Conservation (phyloP, 2,329 filamentous ascomycete species). For the Colletotrichum sp. region DNA sequence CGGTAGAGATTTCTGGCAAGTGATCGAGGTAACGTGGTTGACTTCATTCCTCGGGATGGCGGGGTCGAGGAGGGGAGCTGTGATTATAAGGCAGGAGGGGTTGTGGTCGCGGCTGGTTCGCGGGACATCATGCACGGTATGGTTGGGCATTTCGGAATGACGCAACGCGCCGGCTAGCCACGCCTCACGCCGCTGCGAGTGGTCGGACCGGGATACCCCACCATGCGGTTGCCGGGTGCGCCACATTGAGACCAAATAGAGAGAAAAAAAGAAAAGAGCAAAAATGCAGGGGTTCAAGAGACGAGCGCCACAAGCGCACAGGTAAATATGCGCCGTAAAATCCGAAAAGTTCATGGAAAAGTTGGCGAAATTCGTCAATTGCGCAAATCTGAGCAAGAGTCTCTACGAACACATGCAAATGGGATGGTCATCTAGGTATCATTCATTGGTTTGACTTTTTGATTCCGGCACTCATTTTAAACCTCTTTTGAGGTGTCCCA, state of each 20-base stretch:
- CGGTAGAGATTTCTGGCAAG: not conserved
- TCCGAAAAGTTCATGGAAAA: not conserved
- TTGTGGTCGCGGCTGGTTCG: not conserved
- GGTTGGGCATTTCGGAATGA: slow-evolving; percentile 5
- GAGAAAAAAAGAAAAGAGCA: not conserved
- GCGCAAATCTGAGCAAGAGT: not conserved
- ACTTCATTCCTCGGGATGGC: not conserved
- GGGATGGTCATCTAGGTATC: slow-evolving; percentile 20
- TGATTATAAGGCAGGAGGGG: not conserved
- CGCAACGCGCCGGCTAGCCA: slow-evolving; percentile 14
- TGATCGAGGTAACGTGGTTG: not conserved
- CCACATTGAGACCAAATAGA: not conserved
- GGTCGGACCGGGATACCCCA: not conserved
- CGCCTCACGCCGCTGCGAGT: not conserved
- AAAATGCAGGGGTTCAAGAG: not conserved
- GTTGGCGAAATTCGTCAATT: not conserved
- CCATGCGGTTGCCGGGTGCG: not conserved
- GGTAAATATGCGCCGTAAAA: not conserved
- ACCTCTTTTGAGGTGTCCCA: slow-evolving; percentile 20
- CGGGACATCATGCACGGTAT: slow-evolving; percentile 4
- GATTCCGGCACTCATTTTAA: slow-evolving; percentile 24
- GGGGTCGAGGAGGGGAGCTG: not conserved
- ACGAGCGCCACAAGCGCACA: not conserved
- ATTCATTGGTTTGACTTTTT: slow-evolving; percentile 24
- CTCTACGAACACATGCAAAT: not conserved